Conservation (phyloP, 371 early-diverging fungal genomes). For the Rhizomucor miehei region DNA sequence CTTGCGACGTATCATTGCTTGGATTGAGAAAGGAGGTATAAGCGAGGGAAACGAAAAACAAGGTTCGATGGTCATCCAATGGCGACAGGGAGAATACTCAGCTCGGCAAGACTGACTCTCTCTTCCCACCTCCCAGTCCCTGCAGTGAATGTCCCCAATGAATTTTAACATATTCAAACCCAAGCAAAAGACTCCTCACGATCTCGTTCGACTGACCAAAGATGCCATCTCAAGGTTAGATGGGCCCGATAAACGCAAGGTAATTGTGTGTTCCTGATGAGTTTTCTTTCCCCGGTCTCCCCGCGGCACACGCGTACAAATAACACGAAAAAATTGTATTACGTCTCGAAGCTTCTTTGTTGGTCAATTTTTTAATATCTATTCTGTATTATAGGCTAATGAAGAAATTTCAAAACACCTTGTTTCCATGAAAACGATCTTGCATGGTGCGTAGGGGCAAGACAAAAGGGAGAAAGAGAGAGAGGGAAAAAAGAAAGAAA, state of each 20-base stretch:
- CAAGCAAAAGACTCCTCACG: conserved; percentile 84
- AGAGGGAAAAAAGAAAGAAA: not conserved
- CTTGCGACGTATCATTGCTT: too few relatives aligned
- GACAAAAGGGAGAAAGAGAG: not conserved
- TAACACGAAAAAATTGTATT: too few relatives aligned
- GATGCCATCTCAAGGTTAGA: conserved; percentile 78
- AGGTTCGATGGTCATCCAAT: too few relatives aligned
- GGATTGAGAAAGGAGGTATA: too few relatives aligned
- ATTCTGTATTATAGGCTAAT: conserved; percentile 63
- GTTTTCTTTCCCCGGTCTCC: not conserved
- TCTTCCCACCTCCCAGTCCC: too few relatives aligned
- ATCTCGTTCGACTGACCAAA: conserved; percentile 81
- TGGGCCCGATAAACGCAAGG: conserved; percentile 63
- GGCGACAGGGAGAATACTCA: too few relatives aligned
- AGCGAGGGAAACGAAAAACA: too few relatives aligned
- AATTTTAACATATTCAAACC: conserved; percentile 85
- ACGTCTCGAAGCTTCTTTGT: not conserved
- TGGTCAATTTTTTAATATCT: too few relatives aligned
- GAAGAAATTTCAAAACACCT: conserved; percentile 96
- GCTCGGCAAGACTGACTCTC: too few relatives aligned
- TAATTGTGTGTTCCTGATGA: conserved; percentile 16
- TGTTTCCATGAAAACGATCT: conserved; percentile 84
- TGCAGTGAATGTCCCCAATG: conserved; percentile 42
- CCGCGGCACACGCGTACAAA: not conserved
- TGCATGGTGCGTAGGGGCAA: conserved; percentile 87